Evolutionary conservation across 1,284 basidiomycete species (phyloP).

Genomic region (Coniferiporia weirii): DNA sequence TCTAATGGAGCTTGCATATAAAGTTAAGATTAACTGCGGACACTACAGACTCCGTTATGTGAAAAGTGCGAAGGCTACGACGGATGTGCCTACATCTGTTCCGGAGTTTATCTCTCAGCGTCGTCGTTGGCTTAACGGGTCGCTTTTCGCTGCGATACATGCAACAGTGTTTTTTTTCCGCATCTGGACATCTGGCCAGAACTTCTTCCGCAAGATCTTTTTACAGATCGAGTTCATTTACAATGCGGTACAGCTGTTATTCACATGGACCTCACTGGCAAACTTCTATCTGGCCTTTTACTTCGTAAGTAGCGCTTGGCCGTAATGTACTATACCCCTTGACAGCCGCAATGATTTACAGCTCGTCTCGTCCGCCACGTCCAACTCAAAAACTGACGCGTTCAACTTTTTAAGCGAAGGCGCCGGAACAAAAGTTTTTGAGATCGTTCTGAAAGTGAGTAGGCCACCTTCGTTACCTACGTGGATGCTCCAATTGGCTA

Average conservation of each 20-base stretch:
- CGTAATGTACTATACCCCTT: not conserved
- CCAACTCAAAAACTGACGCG: slow-evolving; percentile 50
- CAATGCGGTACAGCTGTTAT: slow-evolving; percentile 72
- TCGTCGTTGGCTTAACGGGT: slow-evolving; percentile 88
- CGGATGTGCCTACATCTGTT: slow-evolving; percentile 80
- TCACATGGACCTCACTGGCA: slow-evolving; percentile 80
- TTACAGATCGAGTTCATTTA: slow-evolving; percentile 84
- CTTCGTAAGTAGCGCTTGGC: slow-evolving; percentile 50
- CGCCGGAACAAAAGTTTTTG: slow-evolving; percentile 72
- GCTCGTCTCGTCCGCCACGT: slow-evolving; percentile 76
- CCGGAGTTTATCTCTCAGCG: slow-evolving; percentile 90
- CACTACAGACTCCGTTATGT: slow-evolving; percentile 76
- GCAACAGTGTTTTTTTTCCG: slow-evolving; percentile 80
- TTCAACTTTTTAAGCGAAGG: slow-evolving; percentile 73
- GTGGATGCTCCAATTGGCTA: slow-evolving; percentile 22
- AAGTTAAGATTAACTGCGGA: slow-evolving; percentile 2
- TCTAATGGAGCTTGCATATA: slow-evolving; percentile 9
- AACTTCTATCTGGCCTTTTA: slow-evolving; percentile 83
- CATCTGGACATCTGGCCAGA: slow-evolving; percentile 89
- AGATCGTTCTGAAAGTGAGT: slow-evolving; percentile 72
- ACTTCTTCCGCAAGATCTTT: slow-evolving; percentile 76
- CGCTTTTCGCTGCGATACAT: slow-evolving; percentile 81
- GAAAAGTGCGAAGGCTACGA: slow-evolving; percentile 85
- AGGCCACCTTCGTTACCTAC: slow-evolving; percentile 2
- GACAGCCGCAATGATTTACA: slow-evolving; percentile 26